Conservation (phyloP, 163 green algal species). For the Coccomyxa subellipsoidea region DNA sequence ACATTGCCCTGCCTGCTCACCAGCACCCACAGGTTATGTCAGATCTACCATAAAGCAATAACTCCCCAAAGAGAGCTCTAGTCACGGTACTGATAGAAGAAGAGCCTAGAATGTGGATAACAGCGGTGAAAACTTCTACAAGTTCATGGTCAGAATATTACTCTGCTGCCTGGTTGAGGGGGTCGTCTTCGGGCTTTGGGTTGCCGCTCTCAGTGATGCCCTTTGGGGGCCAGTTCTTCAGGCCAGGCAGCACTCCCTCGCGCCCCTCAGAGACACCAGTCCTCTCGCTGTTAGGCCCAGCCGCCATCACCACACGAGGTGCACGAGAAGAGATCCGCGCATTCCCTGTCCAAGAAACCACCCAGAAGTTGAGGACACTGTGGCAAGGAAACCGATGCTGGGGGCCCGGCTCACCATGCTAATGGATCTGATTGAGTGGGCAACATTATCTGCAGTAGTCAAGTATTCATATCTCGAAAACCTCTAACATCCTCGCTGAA, state of each 20-base stretch:
- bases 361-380: no score
- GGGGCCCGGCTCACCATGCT: no score
- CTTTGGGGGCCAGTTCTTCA: neutral
- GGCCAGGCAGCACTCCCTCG: neutral
- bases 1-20: neutral
- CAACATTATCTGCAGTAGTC: neutral
- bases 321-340: neutral
- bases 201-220: conserved; percentile 8
- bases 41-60: no score
- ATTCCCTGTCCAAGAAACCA: no score
- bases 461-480: no score
- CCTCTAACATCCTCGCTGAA: no score
- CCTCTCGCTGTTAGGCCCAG: neutral
- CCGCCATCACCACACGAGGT: neutral
- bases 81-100: no score
- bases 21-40: no score
- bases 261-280: neutral
- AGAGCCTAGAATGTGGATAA: no score
- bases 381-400: no score
- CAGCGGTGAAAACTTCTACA: neutral
- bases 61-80: no score
- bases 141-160: neutral
- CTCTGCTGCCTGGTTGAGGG: neutral
- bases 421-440: neutral
- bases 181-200: conserved; percentile 10